Conservation (phyloP, 1,139 yeast species). For the Candida gigantensis region DNA sequence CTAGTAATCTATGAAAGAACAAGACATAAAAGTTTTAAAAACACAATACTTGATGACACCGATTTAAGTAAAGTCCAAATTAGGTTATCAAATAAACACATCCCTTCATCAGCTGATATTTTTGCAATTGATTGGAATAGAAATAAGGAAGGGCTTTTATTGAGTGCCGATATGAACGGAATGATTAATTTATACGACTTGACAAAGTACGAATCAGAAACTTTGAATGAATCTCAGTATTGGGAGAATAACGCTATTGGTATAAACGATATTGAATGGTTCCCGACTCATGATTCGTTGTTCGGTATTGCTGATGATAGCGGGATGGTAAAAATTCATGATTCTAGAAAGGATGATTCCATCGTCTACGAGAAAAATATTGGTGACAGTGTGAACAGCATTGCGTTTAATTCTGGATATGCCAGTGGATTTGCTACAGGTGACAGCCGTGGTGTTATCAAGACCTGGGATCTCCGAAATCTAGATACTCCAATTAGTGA, state of each 20-base stretch:
- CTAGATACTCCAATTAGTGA: conserved; percentile 21
- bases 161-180: conserved; percentile 41
- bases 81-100: conserved; percentile 8
- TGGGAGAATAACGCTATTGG: conserved; percentile 30
- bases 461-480: conserved; percentile 71
- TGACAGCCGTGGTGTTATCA: conserved; percentile 58
- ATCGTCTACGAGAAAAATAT: conserved; percentile 26
- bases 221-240: conserved; percentile 13
- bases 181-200: conserved; percentile 37
- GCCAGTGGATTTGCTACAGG: conserved; percentile 65
- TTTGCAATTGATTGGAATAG: conserved; percentile 50
- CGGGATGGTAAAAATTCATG: conserved; percentile 50
- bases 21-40: conserved; percentile 47
- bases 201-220: conserved; percentile 20
- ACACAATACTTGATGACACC: conserved; percentile 27
- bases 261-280: conserved; percentile 64
- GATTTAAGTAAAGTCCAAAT: conserved; percentile 25
- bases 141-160: conserved; percentile 37
- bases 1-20: conserved; percentile 53
- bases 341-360: conserved; percentile 37
- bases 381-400: conserved; percentile 59
- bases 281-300: conserved; percentile 56
- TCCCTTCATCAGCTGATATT: conserved; percentile 26
- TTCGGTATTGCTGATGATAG: conserved; percentile 61
- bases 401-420: conserved; percentile 63